Evolutionary conservation across 148 eudicot species (phyloP).

Genomic region (Mesembryanthemum crystallinum): DNA sequence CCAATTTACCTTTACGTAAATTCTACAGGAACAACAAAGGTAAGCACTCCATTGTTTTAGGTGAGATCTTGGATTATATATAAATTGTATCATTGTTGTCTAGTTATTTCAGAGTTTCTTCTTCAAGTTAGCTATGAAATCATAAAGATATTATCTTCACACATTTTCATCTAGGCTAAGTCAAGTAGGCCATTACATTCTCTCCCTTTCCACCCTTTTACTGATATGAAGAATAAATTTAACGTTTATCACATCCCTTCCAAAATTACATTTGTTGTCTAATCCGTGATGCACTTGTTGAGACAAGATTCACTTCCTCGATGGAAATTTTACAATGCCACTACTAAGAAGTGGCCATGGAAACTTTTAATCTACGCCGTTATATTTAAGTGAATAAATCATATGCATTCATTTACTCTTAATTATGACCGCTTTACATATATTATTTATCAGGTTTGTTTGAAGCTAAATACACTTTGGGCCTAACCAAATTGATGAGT

Average conservation of each 20-base stretch:
- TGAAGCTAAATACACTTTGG: no score
- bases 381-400: no score
- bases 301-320: neutral
- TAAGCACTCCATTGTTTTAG: conserved; percentile 17
- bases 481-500: no score
- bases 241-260: neutral
- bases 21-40: conserved; percentile 90
- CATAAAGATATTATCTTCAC: neutral
- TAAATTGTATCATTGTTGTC: neutral
- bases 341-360: no score
- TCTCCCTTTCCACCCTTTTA: neutral
- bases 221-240: neutral
- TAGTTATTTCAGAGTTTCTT: conserved; percentile 13
- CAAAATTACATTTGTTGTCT: neutral
- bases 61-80: neutral
- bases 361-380: no score
- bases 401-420: no score
- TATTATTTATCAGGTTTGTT: no score
- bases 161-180: neutral
- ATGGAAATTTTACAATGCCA: no score
- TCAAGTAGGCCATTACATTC: neutral
- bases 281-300: neutral
- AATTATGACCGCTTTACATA: no score
- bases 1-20: conserved; percentile 91
- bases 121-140: neutral